Evolutionary conservation across 1,284 basidiomycete genomes (phyloP).

Genomic region (Heliocybe sulcata): DNA sequence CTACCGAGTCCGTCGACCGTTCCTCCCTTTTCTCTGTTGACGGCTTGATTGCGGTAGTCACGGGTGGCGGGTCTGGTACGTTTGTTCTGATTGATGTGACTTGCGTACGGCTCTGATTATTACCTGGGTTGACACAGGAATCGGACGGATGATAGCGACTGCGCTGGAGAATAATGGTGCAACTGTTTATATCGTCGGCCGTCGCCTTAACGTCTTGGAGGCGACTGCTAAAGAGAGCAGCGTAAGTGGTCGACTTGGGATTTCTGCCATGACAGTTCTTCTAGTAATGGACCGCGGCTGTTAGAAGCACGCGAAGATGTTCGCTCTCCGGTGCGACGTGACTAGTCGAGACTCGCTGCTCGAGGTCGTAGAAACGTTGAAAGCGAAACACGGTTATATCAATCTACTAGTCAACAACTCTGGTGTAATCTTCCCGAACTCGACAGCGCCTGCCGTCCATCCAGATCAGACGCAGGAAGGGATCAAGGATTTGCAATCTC

Average conservation of each 20-base stretch:
- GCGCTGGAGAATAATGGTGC: conserved; percentile 69
- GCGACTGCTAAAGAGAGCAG: conserved; percentile 40
- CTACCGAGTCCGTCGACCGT: neutral
- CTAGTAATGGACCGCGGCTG: conserved; percentile 37
- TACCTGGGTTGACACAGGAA: conserved; percentile 40
- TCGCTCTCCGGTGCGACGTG: conserved; percentile 60
- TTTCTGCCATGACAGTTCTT: neutral
- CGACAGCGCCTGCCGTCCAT: conserved; percentile 26
- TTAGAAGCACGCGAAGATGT: conserved; percentile 40
- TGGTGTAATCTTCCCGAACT: conserved; percentile 39
- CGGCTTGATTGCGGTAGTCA: conserved; percentile 57
- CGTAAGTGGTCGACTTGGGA: conserved; percentile 19
- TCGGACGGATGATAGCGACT: conserved; percentile 69
- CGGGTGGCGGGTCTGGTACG: conserved; percentile 63
- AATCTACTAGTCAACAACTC: conserved; percentile 72
- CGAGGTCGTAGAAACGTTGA: conserved; percentile 43
- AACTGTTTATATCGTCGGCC: conserved; percentile 64
- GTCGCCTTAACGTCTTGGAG: conserved; percentile 48
- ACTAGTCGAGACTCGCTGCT: conserved; percentile 50
- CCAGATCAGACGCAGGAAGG: conserved; percentile 9
- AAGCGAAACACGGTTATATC: conserved; percentile 55
- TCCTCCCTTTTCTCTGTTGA: conserved; percentile 46
- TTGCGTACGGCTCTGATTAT: neutral
- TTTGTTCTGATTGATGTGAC: conserved; percentile 25
- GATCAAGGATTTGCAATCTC: conserved; percentile 56